Evolutionary conservation across 306 rosid genomes (phyloP).

Genomic region (Rubus parviflorus): DNA sequence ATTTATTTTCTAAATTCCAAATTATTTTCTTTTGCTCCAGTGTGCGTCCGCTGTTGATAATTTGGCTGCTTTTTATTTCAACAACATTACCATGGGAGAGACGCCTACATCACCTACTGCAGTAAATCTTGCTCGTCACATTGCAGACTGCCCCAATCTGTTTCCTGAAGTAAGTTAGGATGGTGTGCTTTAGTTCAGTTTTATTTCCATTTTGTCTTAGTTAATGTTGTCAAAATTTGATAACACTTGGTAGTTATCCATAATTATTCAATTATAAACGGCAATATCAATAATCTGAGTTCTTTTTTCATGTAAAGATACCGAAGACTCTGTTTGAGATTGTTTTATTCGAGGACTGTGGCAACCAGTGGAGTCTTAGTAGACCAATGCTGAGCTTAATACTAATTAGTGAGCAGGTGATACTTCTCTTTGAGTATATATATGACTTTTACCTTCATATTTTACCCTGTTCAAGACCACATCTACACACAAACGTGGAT

Average conservation of each 20-base stretch:
- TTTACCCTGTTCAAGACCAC: not conserved
- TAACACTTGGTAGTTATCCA: not conserved
- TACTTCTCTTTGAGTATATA: not conserved
- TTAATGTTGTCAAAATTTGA: not conserved
- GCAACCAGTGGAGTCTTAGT: conserved; percentile 85
- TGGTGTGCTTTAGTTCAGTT: not conserved
- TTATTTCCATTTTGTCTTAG: not conserved
- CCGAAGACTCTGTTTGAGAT: conserved; percentile 87
- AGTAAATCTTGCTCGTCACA: conserved; percentile 76
- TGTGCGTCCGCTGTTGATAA: conserved; percentile 98
- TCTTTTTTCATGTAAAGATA: conserved; percentile 41
- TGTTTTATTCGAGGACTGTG: conserved; percentile 76
- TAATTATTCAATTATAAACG: not conserved
- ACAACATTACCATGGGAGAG: conserved; percentile 94
- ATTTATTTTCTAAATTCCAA: not conserved
- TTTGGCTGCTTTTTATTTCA: conserved; percentile 92
- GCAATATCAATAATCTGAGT: not conserved
- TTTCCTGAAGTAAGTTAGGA: conserved; percentile 77
- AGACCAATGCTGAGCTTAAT: conserved; percentile 86
- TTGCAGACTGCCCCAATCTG: conserved; percentile 85
- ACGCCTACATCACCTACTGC: conserved; percentile 79
- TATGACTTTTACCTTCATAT: not conserved
- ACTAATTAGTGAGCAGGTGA: conserved; percentile 81
- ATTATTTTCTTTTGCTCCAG: conserved; percentile 41
- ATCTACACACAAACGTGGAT: not conserved